A percentile compares a stretch with the other conserved stretches of the same genome.
Conservation (phyloP, 148 eudicot genomes). For the Chenopodium berlandieri region DNA sequence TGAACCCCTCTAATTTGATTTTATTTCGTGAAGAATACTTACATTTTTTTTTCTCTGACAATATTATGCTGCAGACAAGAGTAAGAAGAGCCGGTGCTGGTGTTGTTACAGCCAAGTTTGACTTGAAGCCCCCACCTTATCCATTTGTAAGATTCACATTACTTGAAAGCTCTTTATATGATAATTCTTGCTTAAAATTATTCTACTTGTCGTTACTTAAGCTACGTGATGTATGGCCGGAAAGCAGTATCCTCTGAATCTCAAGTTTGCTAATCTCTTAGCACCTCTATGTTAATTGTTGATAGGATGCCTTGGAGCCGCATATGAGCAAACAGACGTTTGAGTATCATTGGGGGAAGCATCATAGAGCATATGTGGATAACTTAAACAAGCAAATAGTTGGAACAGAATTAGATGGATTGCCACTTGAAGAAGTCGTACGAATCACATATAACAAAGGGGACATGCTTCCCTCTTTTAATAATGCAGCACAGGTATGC, state of each 20-base stretch:
- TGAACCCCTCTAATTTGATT: neutral
- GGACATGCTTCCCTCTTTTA: constrained; percentile 74
- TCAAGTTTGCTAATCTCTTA: neutral
- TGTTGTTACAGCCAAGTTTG: constrained; percentile 57
- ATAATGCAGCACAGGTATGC: constrained; percentile 95
- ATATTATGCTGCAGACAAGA: constrained; percentile 41
- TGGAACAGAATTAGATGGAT: constrained; percentile 75
- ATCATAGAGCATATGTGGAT: constrained; percentile 78
- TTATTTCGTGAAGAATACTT: neutral
- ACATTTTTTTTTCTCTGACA: neutral
- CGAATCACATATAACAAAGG: constrained; percentile 76
- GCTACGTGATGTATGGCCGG: neutral
- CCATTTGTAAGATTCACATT: constrained; percentile 47
- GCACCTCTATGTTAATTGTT: constrained; percentile 10
- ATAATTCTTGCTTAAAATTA: neutral
- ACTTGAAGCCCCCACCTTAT: constrained; percentile 78
- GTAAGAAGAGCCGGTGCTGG: constrained; percentile 38
- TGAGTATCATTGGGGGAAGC: constrained; percentile 91
- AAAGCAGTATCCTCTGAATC: neutral
- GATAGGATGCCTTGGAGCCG: constrained; percentile 80
- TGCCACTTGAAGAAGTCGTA: constrained; percentile 57
- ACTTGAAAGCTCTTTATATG: constrained; percentile 4
- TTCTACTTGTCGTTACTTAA: neutral
- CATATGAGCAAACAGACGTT: constrained; percentile 79
- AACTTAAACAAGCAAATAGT: constrained; percentile 90